Evolutionary conservation across 495 filamentous ascomycete genomes (phyloP).

Genomic region (Friedmanniomyces endolithicus): DNA sequence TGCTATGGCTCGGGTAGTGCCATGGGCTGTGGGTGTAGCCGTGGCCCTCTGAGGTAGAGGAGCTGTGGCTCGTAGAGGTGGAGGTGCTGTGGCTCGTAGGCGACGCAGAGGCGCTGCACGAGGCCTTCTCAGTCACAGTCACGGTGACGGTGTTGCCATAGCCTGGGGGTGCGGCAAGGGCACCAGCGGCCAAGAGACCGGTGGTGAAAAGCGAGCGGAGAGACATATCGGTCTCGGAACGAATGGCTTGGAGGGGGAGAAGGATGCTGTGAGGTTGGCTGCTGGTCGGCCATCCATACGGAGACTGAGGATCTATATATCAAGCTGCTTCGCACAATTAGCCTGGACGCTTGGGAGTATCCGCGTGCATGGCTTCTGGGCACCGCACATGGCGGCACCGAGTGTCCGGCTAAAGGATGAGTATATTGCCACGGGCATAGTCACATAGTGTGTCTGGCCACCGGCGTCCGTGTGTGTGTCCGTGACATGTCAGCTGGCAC

Average conservation of each 20-base stretch:
- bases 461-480: neutral
- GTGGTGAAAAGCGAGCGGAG: slow-evolving; percentile 8
- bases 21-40: too few relatives aligned
- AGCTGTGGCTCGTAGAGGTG: neutral
- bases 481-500: neutral
- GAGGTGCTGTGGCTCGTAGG: neutral
- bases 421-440: neutral
- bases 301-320: neutral
- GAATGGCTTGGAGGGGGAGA: neutral
- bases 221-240: slow-evolving; percentile 3
- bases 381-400: neutral
- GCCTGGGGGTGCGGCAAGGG: slow-evolving; percentile 3
- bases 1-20: neutral
- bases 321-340: neutral
- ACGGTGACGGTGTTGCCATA: neutral
- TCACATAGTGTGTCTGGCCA: neutral
- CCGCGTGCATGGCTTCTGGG: neutral
- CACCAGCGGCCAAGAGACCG: slow-evolving; percentile 7
- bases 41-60: neutral
- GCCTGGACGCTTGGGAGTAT: neutral
- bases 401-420: neutral
- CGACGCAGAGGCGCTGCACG: neutral
- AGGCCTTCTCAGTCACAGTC: slow-evolving; percentile 2
- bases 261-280: neutral
- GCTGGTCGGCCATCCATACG: neutral